Percentiles rank a stretch among this genome's conserved stretches.
phyloP scores from a whole-genome alignment of 352 stramenopile genomes.

The Phytophthora pseudosyringae region DNA sequence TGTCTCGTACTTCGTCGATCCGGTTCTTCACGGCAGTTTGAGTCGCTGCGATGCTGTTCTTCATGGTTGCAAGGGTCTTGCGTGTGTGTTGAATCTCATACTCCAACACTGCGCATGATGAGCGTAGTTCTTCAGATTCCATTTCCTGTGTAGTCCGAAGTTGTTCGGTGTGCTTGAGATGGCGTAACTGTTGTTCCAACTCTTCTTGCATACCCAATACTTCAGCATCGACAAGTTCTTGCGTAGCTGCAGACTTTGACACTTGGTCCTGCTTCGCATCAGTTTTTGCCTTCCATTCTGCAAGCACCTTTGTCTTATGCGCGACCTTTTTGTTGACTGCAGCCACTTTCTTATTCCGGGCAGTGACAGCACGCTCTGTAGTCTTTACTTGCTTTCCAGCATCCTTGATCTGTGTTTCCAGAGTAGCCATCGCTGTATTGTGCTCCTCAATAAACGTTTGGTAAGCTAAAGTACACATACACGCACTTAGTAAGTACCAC shows the following conservation, averaged over 20 bases:
- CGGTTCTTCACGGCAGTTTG: slow-evolving; percentile 44
- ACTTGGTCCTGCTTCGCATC: slow-evolving; percentile 23
- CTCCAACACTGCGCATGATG: slow-evolving; percentile 30
- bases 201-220: slow-evolving; percentile 10
- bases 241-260: slow-evolving; percentile 23
- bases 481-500: slow-evolving; percentile 1
- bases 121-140: slow-evolving; percentile 29
- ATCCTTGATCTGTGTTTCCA: slow-evolving; percentile 34
- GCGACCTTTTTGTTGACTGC: slow-evolving; percentile 32
- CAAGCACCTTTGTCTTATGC: slow-evolving; percentile 28
- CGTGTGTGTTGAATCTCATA: slow-evolving; percentile 21
- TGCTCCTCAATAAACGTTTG: slow-evolving; percentile 16
- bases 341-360: slow-evolving; percentile 30
- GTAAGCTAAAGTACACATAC: slow-evolving; percentile 22
- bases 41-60: slow-evolving; percentile 12
- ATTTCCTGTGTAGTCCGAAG: slow-evolving; percentile 16
- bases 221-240: slow-evolving; percentile 35
- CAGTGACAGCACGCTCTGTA: slow-evolving; percentile 27
- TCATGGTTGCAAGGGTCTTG: slow-evolving; percentile 11
- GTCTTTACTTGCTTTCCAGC: slow-evolving; percentile 30
- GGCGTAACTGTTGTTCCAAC: slow-evolving; percentile 20
- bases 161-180: slow-evolving; percentile 17
- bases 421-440: slow-evolving; percentile 22
- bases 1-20: slow-evolving; percentile 41
- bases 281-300: slow-evolving; percentile 27